phyloP scores from a whole-genome alignment of 2,329 filamentous ascomycete species.

The Xylaria hypoxylon region DNA sequence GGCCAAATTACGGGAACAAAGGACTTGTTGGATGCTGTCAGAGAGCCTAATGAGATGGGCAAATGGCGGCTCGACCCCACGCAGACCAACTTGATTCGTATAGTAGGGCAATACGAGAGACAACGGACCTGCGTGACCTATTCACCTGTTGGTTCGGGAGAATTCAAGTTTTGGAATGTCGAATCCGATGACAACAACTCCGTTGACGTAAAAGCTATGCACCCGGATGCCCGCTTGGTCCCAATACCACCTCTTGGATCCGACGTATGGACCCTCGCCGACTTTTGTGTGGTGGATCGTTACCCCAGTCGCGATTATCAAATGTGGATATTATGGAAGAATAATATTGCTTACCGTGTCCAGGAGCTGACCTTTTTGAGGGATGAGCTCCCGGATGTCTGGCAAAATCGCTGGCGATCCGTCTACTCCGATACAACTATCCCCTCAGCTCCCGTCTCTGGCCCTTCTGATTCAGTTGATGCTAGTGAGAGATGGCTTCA shows the following conservation, averaged over 20 bases:
- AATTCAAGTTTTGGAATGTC: slow-evolving; percentile 94
- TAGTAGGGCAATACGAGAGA: slow-evolving; percentile 70
- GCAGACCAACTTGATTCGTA: slow-evolving; percentile 79
- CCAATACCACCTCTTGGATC: slow-evolving; percentile 77
- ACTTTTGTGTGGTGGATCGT: slow-evolving; percentile 74
- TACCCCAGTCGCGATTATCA: slow-evolving; percentile 63
- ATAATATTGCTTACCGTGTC: slow-evolving; percentile 81
- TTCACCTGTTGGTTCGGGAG: slow-evolving; percentile 85
- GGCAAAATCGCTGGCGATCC: slow-evolving; percentile 77
- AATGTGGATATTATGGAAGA: slow-evolving; percentile 86
- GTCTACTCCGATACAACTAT: slow-evolving; percentile 71
- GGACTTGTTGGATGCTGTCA: slow-evolving; percentile 78
- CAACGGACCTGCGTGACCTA: slow-evolving; percentile 78
- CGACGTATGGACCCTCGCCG: slow-evolving; percentile 82
- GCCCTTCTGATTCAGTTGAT: slow-evolving; percentile 74
- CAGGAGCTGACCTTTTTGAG: slow-evolving; percentile 79
- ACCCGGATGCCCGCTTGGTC: slow-evolving; percentile 70
- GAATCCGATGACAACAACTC: slow-evolving; percentile 73
- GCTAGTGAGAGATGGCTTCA: slow-evolving; percentile 87
- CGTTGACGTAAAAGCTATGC: slow-evolving; percentile 77
- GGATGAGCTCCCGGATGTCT: slow-evolving; percentile 70
- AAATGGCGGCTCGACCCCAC: slow-evolving; percentile 83
- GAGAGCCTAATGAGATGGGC: slow-evolving; percentile 74
- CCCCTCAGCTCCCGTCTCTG: slow-evolving; percentile 67
- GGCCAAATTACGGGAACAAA: slow-evolving; percentile 81